Percentiles rank a stretch among this genome's conserved stretches.
Evolutionary conservation across 2,329 filamentous ascomycete genomes (phyloP).

Genomic region (Fusarium floridanum): DNA sequence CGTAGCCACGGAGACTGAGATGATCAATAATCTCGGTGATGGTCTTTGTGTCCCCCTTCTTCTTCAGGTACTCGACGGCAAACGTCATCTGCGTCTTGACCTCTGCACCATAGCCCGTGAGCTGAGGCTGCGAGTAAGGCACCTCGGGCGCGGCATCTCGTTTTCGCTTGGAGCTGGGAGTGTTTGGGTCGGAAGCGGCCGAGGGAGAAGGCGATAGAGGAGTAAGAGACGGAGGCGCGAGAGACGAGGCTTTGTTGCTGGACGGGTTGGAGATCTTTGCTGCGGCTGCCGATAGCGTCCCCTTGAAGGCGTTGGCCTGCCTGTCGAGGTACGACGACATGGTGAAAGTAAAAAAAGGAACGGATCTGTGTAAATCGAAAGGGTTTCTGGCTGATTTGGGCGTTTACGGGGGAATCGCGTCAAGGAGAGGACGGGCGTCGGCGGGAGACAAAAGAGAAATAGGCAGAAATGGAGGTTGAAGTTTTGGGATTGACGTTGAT

Average conservation of each 20-base stretch:
- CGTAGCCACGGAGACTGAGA: constrained; percentile 75
- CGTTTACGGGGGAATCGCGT: constrained; percentile 9
- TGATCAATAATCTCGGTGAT: constrained; percentile 85
- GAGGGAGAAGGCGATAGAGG: constrained; percentile 74
- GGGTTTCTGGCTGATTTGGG: constrained; percentile 8
- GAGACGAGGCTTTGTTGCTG: constrained; percentile 50
- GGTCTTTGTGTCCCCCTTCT: constrained; percentile 75
- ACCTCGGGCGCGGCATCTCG: constrained; percentile 67
- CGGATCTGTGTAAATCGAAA: not conserved
- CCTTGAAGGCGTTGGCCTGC: constrained; percentile 73
- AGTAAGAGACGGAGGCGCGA: constrained; percentile 56
- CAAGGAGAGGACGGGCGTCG: constrained; percentile 21
- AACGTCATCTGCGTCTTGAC: constrained; percentile 91
- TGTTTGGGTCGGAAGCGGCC: constrained; percentile 69
- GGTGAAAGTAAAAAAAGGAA: constrained; percentile 42
- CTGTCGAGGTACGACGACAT: constrained; percentile 76
- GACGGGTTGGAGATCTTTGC: constrained; percentile 69
- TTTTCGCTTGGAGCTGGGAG: constrained; percentile 74
- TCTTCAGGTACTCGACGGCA: constrained; percentile 85
- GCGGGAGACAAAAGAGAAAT: constrained; percentile 26
- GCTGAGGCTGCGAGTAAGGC: constrained; percentile 79
- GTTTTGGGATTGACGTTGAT: constrained; percentile 40
- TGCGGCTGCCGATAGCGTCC: constrained; percentile 72
- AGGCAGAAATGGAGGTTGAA: constrained; percentile 27
- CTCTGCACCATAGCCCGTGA: constrained; percentile 81